These are phyloP conservation scores for Dryas alaskensis DNA, from an alignment of 306 rosid species.

Conservation along the genomic window DNA sequence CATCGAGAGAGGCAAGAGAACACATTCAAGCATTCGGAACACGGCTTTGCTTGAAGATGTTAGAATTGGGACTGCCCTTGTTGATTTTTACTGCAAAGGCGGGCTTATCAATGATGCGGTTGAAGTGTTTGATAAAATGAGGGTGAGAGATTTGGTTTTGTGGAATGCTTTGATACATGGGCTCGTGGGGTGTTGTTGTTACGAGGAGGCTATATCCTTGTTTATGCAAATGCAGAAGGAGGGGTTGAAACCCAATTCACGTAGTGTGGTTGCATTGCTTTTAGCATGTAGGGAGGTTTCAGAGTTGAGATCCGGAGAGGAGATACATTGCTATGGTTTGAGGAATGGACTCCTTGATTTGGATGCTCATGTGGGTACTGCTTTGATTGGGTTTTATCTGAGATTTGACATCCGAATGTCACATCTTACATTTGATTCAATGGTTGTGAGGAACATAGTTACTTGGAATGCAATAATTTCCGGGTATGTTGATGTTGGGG, in stretches of 20 bases:
- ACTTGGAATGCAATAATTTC: slow-evolving; percentile 46
- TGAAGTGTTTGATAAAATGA: slow-evolving; percentile 39
- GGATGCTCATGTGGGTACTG: slow-evolving; percentile 46
- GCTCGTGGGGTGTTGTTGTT: slow-evolving; percentile 31
- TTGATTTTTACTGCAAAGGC: slow-evolving; percentile 42
- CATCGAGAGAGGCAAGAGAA: slow-evolving; percentile 34
- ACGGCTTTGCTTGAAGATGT: slow-evolving; percentile 29
- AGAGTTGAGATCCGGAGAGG: slow-evolving; percentile 35
- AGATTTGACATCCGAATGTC: slow-evolving; percentile 34
- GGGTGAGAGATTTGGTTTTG: slow-evolving; percentile 38
- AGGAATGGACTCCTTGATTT: slow-evolving; percentile 41
- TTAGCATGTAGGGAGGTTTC: slow-evolving; percentile 34
- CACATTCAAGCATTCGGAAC: slow-evolving; percentile 30
- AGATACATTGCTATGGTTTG: slow-evolving; percentile 43
- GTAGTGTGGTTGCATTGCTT: slow-evolving; percentile 43
- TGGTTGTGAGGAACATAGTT: slow-evolving; percentile 40
- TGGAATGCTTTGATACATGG: slow-evolving; percentile 52
- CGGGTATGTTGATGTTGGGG: slow-evolving; percentile 39
- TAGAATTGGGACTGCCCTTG: slow-evolving; percentile 45
- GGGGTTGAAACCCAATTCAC: slow-evolving; percentile 37
- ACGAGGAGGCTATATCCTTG: slow-evolving; percentile 32
- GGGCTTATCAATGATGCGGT: slow-evolving; percentile 38
- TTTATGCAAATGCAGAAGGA: slow-evolving; percentile 36
- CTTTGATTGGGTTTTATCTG: slow-evolving; percentile 44
- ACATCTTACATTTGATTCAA: slow-evolving; percentile 25